Evolutionary conservation across 2,329 filamentous ascomycete genomes (phyloP), one percentile per base, ranked within the genome.

Genomic region (Calonectria montana): DNA sequence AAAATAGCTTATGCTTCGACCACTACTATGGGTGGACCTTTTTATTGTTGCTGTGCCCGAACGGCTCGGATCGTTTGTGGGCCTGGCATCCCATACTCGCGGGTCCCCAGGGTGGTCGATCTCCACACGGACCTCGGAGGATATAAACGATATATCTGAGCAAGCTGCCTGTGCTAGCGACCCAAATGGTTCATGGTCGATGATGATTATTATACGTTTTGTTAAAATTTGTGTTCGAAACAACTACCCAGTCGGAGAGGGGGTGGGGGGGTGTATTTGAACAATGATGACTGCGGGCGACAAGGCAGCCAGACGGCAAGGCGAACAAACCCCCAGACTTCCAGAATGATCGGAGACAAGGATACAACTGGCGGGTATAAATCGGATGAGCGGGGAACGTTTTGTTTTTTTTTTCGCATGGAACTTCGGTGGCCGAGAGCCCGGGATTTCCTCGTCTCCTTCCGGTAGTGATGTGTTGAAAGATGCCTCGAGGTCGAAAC

Each of bases 51-150:
- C 63, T 39, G 63, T 62, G 62, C 45, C 53, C 31, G 53, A 70
- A 29, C 55, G 45, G 62, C 43, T 67, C 68, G 53, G 68, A 31
- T 27, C 48, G 29, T 43, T 29, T 39, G 66, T 69, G 59, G 67
- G 59, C 39, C 67, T 69, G 59, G 39, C 29, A 37, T 47, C 41
- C 59, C n/a, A 31, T 45, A 31, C 13, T 55, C 35, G 31, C 53
- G 63, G 68, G 21, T 45, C 57, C n/a, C 45, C 55, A 12, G 31
- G 21, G 25, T 41, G 35, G 68, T 63, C 63, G 55, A 55, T 67
- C 68, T 39, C 25, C 35, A 27, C 53, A 50, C 21, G 53, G 55
- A 13, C 13, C 35, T 43, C 31, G 15, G n/a, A 27, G 35, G 47
- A 25, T 21, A 35, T 21, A 27, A 39, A 41, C 55, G 18, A 61